Base-by-base conservation (phyloP, 2,329 filamentous ascomycete species). In the Botrytis hyacinthi region DNA sequence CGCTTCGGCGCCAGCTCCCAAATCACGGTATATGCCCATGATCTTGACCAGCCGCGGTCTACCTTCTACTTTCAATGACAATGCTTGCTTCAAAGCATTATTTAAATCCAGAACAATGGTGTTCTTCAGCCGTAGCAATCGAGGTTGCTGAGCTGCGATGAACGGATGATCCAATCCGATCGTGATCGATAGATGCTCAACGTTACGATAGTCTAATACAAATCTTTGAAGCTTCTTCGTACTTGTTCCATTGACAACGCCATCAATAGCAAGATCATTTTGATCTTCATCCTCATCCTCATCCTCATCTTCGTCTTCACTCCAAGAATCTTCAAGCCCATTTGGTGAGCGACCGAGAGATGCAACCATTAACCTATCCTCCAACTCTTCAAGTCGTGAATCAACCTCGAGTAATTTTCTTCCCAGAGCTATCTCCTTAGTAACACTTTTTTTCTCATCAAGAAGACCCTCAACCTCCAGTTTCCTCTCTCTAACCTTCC, bases 381-480 rank as follows among this genome's bases (percentile, higher is more conserved):
- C 93, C 62, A 95, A 81, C 71, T 88, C 86, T 9, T 84, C 83
- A 54, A 94, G 79, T 72, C 90, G 81, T 75, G 90, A 89, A 71
- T 92, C 89, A 29, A 92, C 82, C 80, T 94, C 92, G 42, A 95
- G 80, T 84, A 95, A 85, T 77, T 85, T 85, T 75, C 89, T 82
- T 0, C 88, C 90, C 3, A 82, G 77, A 77, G 92, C 89, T 60
- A 95, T 90, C 69, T 90, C 85, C 20, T 83, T 82, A 73, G 89
- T 86, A 8, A 95, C 87, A n/a, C 79, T 83, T 75, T 86, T 87
- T 80, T 95, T 88, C 81, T 97, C 90, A n/a, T 84, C 82, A 72
- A 93, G 85, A 70, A 94, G 82, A 6, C 80, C 82, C 54, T 85
- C 85, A 2, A 94, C 88, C 77, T 95, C 91, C 32, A 83, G 82